Evolutionary conservation across 2,329 filamentous ascomycete species (phyloP), one percentile per base, ranked within the genome.

Genomic region (Verticillium tricorpus): DNA sequence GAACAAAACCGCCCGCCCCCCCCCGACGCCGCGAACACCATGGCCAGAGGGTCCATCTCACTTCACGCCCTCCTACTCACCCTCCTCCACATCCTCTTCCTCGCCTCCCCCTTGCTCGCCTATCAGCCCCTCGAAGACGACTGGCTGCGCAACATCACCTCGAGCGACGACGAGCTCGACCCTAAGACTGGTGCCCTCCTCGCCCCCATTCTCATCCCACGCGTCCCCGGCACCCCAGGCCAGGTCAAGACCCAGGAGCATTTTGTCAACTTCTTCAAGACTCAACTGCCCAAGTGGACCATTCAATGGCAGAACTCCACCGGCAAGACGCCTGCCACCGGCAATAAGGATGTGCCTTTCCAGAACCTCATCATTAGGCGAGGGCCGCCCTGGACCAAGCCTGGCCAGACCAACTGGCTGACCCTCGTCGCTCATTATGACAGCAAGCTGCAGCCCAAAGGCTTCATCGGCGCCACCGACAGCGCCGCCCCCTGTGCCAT

Each of bases 401-500:
- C 81, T 0, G 92, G 92, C 0, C 85, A 93, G 71, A 85, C 90
- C 15, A 89, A 89, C 58, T 78, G 89, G 59, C 77, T 96, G 67
- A 92, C 90, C 4, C 79, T 96, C 57, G 92, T 92, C 9, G 92
- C 92, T 37, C 92, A 96, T 71, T 96, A 94, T 72, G 92, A 96
- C 70, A 90, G 86, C 72, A 92, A 92, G 76, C 79, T 89, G 56
- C 79, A 79, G 17, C 91, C 91, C 0, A 72, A 85, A 58, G 91
- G 89, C 1, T 96, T 95, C 70, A 90, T 96, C 58, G 92, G 92
- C 1, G 92, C 92, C 1, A 94, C 87, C 15, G 92, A 96, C 71
- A 92, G 89, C 66, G 92, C 92, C 1, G 92, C 86, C 11, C 91
- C 92, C 19, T 95, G 91, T 73, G 92, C 92, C 0, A 92, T 96